Evolutionary conservation across 495 filamentous ascomycete species (phyloP), one percentile per base, ranked within the genome.

Genomic region (Penicillium nucicola): DNA sequence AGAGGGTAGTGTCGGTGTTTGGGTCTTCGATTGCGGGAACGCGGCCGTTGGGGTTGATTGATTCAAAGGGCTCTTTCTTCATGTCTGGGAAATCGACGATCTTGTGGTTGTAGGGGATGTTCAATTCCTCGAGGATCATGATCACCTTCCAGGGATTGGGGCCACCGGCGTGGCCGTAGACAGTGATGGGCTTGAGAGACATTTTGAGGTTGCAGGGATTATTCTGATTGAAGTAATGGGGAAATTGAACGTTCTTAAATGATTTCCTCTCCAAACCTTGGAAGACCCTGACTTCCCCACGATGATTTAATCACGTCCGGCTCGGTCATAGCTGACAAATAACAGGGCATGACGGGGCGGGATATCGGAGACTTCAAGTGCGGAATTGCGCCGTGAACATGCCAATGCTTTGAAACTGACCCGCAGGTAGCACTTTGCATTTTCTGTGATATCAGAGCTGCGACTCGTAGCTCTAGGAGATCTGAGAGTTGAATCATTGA

Each of bases 21-120:
- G 81, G 77, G 61, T 89, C 87, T 40, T 85, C 64, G 47, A 89
- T 82, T 38, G 75, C 69, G 30, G 77, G 77, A 39, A 75, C 58
- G 12, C 88, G 85, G 42, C 87, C 87, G 66, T 91, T 90, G 53
- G 85, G 86, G 63, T 88, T 90, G 71, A 86, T 55, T 11, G 69
- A 67, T 8, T 69, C 60, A 64, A 70, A 91, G 0, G 68, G 64
- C 11, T 71, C 65, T 23, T 73, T 61, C 67, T 91, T 91, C 55
- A 85, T 64, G 2, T 83, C 78, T 9, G 55, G 22, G 45, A 79
- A 72, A 13, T 68, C 53, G 33, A 83, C 20, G 2, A 48, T 20
- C 11, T 72, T 70, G 40, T 64, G 56, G 31, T 77, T 69, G 62
- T 83, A 82, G 4, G 81, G 76, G 9, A 91, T 50, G 5, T 57